Evolutionary conservation across 2,329 filamentous ascomycete species (phyloP), one percentile per base, ranked within the genome.

Genomic region (Huntiella moniliformis): DNA sequence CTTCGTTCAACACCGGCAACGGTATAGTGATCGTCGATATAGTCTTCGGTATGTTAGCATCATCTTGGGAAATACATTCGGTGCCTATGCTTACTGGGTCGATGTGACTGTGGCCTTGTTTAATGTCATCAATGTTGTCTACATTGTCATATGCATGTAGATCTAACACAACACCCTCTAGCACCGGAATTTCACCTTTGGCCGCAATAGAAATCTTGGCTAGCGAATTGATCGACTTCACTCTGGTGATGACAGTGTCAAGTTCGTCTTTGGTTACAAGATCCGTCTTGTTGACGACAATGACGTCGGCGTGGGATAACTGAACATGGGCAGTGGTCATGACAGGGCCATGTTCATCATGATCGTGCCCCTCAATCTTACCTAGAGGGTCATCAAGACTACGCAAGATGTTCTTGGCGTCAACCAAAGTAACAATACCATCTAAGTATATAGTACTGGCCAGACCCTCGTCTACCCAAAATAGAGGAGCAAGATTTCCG

Each of bases 391-490:
- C 83, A 52, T 95, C 83, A 2, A 98, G 70, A 54, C 77, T 83
- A 52, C 71, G 77, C 3, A 92, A 60, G 16, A 98, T 82, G 55
- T 96, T 95, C 63, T 91, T 92, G 31, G 87, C 88, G 59, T 98
- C 91, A 15, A 98, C 84, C 1, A 98, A 67, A 0, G 91, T 96
- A 40, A 96, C 87, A 47, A 98, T 94, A 2, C 91, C 91, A 57
- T 98, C 91, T 0, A 98, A 74, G 60, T 93, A 98, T 55, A 98
- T 95, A 34, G 81, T 87, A 60, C 87, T 94, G 5, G 86, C 88
- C 2, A 98, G 71, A 0, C 87, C 91, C 53, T 96, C 88, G 55
- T 98, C 91, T 18, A 98, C 79, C 91, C 91, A 98, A 64, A 98
- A 98, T 11, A 96, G 65, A 1, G 91, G 91, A 0, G 91, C 91